phyloP scores from a whole-genome alignment of 345 rosid species.

The Pugionium dolabratum region DNA sequence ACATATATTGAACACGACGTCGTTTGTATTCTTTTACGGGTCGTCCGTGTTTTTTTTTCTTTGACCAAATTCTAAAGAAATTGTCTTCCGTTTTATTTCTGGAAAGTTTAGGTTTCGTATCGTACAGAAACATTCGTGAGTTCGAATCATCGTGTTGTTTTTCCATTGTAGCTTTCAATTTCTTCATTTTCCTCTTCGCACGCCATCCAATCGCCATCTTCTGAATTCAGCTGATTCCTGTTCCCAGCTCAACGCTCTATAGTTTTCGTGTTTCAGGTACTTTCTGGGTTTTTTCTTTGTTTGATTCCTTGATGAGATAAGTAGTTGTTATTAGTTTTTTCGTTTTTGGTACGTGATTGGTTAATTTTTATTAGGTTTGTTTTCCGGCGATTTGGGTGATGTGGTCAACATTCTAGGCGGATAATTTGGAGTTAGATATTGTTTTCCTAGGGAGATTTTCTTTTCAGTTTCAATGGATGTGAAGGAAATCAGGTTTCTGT shows the following conservation, averaged over 20 bases:
- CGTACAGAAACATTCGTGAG: background rate
- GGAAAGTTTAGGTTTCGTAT: background rate
- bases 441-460: background rate
- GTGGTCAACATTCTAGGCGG: conserved; percentile 43
- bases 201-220: conserved; percentile 7
- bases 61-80: conserved; percentile 24
- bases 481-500: conserved; percentile 31
- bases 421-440: background rate
- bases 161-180: conserved; percentile 13
- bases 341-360: background rate
- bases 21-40: background rate
- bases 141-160: background rate
- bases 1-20: background rate
- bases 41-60: conserved; percentile 17
- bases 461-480: background rate
- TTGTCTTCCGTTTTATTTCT: conserved; percentile 9
- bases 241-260: conserved; percentile 7
- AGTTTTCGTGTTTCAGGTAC: conserved; percentile 26
- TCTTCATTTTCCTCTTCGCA: conserved; percentile 1
- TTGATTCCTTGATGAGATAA: background rate
- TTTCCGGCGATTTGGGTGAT: conserved; percentile 33
- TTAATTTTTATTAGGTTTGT: conserved; percentile 16
- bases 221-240: background rate
- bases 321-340: conserved; percentile 9
- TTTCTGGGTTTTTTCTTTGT: background rate